phyloP scores from a whole-genome alignment of 805 yeast genomes.

The Pichia gijzeniarum region DNA sequence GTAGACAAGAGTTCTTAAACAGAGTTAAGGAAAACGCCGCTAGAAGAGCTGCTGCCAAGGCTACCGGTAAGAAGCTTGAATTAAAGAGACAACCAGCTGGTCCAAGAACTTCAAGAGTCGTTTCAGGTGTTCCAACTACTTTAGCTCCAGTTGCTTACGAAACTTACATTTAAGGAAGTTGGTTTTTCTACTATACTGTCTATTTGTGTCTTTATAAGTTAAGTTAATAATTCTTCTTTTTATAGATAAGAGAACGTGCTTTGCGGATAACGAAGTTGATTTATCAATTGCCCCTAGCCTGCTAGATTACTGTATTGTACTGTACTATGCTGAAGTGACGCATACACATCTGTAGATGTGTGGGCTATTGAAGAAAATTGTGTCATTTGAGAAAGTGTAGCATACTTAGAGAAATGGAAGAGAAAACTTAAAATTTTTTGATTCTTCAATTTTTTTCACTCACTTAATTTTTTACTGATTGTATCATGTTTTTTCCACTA shows the following conservation, averaged over 20 bases:
- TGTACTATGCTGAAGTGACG: no score
- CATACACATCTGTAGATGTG: no score
- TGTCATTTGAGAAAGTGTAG: no score
- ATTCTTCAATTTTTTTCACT: no score
- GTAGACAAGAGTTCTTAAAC: conserved; percentile 98
- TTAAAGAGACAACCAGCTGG: conserved; percentile 98
- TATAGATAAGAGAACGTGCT: conserved; percentile 9
- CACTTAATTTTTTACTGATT: no score
- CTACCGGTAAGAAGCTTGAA: conserved; percentile 80
- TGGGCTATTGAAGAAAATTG: no score
- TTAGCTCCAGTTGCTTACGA: conserved; percentile 99
- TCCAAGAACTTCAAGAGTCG: conserved; percentile 91
- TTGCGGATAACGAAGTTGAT: conserved; percentile 4
- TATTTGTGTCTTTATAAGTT: conserved; percentile 7
- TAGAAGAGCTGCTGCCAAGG: conserved; percentile 89
- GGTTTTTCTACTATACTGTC: not conserved
- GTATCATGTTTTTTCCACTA: no score
- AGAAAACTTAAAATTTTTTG: no score
- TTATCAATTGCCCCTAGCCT: no score
- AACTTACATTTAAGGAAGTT: conserved; percentile 80
- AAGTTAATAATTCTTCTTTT: conserved; percentile 8
- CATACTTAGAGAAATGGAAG: no score
- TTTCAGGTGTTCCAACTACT: conserved; percentile 89
- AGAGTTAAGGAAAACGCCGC: conserved; percentile 98
- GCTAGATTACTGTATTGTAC: no score